Conservation (phyloP, 2,329 filamentous ascomycete species). For the Aureobasidium pullulans region DNA sequence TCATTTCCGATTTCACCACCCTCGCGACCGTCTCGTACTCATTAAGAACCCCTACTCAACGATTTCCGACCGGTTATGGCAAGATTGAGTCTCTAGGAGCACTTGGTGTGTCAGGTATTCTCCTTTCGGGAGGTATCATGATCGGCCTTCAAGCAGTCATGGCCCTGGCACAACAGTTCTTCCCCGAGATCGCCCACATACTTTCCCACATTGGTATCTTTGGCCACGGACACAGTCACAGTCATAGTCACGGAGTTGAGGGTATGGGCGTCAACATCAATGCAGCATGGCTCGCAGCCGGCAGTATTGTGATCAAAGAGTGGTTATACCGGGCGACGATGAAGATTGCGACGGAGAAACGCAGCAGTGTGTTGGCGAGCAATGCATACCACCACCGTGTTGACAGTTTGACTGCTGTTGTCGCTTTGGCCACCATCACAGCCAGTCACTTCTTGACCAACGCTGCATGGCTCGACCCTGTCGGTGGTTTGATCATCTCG, state of each 20-base stretch:
- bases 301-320: conserved; percentile 87
- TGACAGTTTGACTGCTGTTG: conserved; percentile 90
- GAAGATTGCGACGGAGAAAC: conserved; percentile 89
- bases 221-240: conserved; percentile 54
- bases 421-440: conserved; percentile 80
- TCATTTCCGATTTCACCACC: conserved; percentile 91
- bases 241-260: conserved; percentile 50
- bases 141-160: conserved; percentile 68
- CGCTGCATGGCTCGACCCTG: conserved; percentile 87
- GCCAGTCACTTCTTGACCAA: conserved; percentile 80
- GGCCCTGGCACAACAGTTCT: conserved; percentile 46
- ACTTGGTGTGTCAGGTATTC: conserved; percentile 82
- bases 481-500: conserved; percentile 87
- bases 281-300: conserved; percentile 87
- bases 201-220: conserved; percentile 37
- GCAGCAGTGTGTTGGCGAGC: conserved; percentile 89
- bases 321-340: conserved; percentile 97
- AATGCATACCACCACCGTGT: conserved; percentile 96
- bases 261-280: conserved; percentile 74
- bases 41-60: conserved; percentile 70
- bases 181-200: conserved; percentile 37
- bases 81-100: conserved; percentile 97
- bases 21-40: conserved; percentile 93
- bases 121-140: conserved; percentile 81
- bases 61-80: conserved; percentile 86